A percentile compares a stretch with the other conserved stretches of the same genome.
Conservation (phyloP, 1,284 basidiomycete species). For the Termitomyces sp. region DNA sequence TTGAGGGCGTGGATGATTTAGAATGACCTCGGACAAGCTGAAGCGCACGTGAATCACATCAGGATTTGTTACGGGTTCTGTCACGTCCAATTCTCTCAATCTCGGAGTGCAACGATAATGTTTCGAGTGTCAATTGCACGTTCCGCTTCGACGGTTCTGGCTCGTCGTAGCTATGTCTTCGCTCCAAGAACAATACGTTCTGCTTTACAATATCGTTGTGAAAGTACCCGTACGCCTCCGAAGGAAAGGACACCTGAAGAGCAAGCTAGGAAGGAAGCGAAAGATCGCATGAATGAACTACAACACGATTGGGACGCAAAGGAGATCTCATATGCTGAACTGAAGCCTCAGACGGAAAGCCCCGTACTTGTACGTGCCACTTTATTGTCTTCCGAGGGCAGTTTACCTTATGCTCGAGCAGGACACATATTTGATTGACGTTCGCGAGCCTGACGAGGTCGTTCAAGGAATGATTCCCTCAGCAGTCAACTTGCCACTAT, state of each 20-base stretch:
- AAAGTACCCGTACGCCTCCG: slow-evolving; percentile 18
- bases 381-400: neutral
- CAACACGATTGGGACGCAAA: slow-evolving; percentile 69
- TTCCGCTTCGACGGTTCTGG: slow-evolving; percentile 16
- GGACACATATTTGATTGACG: slow-evolving; percentile 86
- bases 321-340: slow-evolving; percentile 73
- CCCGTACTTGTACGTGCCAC: slow-evolving; percentile 67
- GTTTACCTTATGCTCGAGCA: slow-evolving; percentile 26
- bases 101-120: slow-evolving; percentile 19
- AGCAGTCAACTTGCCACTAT: slow-evolving; percentile 90
- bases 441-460: slow-evolving; percentile 92
- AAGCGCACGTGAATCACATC: neutral
- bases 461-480: slow-evolving; percentile 94
- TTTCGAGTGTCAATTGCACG: slow-evolving; percentile 25
- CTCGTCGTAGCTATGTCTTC: slow-evolving; percentile 4
- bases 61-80: neutral
- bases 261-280: slow-evolving; percentile 33
- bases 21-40: too few species aligned
- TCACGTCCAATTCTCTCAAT: neutral
- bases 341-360: slow-evolving; percentile 78
- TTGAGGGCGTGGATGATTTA: too few species aligned
- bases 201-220: slow-evolving; percentile 26
- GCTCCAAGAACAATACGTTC: neutral
- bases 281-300: slow-evolving; percentile 41
- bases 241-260: slow-evolving; percentile 24